These are phyloP conservation scores for Lichtheimia ornata DNA, from an alignment of 371 early-diverging fungal species.

Conservation along the genomic window DNA sequence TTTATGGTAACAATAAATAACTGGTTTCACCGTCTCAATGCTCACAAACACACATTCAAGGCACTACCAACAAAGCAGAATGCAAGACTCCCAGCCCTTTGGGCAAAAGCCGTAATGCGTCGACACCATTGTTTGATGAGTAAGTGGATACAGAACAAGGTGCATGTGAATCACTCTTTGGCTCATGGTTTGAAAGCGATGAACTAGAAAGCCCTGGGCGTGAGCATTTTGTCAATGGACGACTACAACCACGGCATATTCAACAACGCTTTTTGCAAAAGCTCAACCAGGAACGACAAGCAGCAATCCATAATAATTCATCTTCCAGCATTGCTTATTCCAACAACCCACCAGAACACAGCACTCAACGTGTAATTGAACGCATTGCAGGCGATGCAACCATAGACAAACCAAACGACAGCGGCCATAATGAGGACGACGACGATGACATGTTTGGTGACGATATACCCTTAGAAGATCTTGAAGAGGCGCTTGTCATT, in stretches of 20 bases:
- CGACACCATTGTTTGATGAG: too few relatives aligned
- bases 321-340: neutral
- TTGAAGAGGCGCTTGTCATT: conserved; percentile 7
- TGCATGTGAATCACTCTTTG: too few relatives aligned
- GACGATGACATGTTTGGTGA: conserved; percentile 25
- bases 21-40: neutral
- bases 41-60: too few relatives aligned
- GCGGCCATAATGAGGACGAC: neutral
- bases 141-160: too few relatives aligned
- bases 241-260: conserved; percentile 2
- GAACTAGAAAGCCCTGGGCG: neutral
- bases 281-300: neutral
- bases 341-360: neutral
- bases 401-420: neutral
- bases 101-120: too few relatives aligned
- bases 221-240: conserved; percentile 3
- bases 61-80: too few relatives aligned
- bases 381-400: neutral
- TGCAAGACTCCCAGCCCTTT: too few relatives aligned
- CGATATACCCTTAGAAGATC: conserved; percentile 18
- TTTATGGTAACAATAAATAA: neutral
- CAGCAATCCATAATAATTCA: neutral
- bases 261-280: conserved; percentile 9
- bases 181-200: too few relatives aligned
- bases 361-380: neutral